phyloP scores from a whole-genome alignment of 2,329 filamentous ascomycete genomes.

The Colletotrichum agaves region DNA sequence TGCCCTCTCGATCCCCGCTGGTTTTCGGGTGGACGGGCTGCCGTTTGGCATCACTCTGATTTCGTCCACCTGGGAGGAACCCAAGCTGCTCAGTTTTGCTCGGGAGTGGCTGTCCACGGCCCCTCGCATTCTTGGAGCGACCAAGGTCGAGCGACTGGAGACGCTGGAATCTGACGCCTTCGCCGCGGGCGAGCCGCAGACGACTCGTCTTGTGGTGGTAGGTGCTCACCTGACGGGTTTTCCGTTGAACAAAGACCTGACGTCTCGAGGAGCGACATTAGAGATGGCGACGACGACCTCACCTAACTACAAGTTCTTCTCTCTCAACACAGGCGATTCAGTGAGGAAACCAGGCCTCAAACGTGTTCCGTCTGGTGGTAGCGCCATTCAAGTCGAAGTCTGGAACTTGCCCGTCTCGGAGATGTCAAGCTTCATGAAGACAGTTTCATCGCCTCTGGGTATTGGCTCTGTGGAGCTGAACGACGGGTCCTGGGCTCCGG shows the following conservation, averaged over 20 bases:
- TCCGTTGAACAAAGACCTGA: conserved; percentile 48
- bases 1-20: conserved; percentile 64
- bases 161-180: conserved; percentile 33
- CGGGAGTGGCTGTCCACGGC: conserved; percentile 43
- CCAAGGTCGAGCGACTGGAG: conserved; percentile 37
- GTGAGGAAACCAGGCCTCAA: conserved; percentile 47
- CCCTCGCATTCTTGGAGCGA: conserved; percentile 44
- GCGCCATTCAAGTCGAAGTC: conserved; percentile 48
- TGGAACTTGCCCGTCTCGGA: conserved; percentile 47
- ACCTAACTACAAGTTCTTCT: conserved; percentile 45
- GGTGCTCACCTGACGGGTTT: conserved; percentile 50
- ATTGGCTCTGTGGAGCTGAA: conserved; percentile 50
- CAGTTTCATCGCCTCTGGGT: conserved; percentile 47
- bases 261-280: conserved; percentile 44
- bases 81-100: conserved; percentile 44
- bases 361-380: conserved; percentile 42
- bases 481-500: conserved; percentile 47
- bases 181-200: conserved; percentile 19
- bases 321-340: conserved; percentile 38
- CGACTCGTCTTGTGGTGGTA: conserved; percentile 44
- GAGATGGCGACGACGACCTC: conserved; percentile 44
- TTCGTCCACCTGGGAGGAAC: conserved; percentile 49
- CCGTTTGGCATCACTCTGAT: conserved; percentile 53
- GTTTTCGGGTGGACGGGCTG: conserved; percentile 49
- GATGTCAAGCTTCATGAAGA: conserved; percentile 47